These are phyloP conservation scores for Termitomyces sp. DNA, from an alignment of 768 basidiomycete species.

Conservation along the genomic window DNA sequence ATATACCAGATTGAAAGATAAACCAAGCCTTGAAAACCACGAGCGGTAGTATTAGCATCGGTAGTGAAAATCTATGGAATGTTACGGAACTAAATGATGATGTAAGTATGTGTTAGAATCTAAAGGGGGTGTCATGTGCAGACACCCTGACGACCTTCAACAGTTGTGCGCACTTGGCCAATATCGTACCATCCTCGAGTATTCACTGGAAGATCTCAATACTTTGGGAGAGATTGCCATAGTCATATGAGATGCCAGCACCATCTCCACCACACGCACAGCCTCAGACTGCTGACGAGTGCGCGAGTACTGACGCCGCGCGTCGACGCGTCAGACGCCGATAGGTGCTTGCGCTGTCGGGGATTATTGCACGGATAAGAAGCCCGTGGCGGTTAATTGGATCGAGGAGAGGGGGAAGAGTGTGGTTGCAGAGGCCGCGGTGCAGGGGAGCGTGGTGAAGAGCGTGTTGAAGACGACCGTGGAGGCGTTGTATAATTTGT, in stretches of 20 bases:
- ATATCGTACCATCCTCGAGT: too few species aligned
- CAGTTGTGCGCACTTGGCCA: too few species aligned
- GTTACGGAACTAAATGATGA: too few species aligned
- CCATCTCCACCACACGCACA: constrained; percentile 51
- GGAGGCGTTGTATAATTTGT: constrained; percentile 82
- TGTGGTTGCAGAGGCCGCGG: constrained; percentile 91
- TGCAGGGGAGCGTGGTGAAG: constrained; percentile 87
- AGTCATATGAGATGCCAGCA: constrained; percentile 16
- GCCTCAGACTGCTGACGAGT: constrained; percentile 45
- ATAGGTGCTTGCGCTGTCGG: constrained; percentile 85
- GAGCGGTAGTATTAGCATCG: too few species aligned
- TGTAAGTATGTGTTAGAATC: too few species aligned
- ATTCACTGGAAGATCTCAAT: too few species aligned
- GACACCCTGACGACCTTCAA: too few species aligned
- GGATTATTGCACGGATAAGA: constrained; percentile 99
- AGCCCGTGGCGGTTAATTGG: constrained; percentile 99
- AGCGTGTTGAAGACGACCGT: constrained; percentile 95
- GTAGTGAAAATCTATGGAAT: too few species aligned
- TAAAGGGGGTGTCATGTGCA: too few species aligned
- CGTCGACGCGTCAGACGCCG: constrained; percentile 68
- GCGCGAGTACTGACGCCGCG: constrained; percentile 22
- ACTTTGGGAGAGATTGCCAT: too few species aligned
- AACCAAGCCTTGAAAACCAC: too few species aligned
- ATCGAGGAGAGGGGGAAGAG: constrained; percentile 99
- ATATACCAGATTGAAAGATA: too few species aligned